These are phyloP conservation scores for Colletotrichum costaricense DNA, from an alignment of 2,329 filamentous ascomycete genomes.

Conservation along the genomic window DNA sequence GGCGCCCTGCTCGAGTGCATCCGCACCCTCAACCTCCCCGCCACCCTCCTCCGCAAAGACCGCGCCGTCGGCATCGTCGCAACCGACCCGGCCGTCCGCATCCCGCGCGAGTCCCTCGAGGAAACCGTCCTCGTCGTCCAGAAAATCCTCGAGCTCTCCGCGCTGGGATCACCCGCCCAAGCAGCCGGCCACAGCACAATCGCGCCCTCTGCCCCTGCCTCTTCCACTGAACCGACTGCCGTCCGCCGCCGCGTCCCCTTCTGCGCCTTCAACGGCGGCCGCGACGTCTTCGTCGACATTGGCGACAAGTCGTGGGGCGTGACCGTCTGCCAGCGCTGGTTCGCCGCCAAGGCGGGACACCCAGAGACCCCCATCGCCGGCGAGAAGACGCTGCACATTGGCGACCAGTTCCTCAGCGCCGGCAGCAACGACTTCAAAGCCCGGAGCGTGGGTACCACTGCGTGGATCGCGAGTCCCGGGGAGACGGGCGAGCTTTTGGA, in stretches of 20 bases:
- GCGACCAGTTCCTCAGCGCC: slow-evolving; percentile 95
- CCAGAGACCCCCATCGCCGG: slow-evolving; percentile 68
- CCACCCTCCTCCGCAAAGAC: slow-evolving; percentile 86
- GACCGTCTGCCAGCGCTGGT: slow-evolving; percentile 90
- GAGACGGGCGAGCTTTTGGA: slow-evolving; percentile 93
- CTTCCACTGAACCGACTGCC: not conserved
- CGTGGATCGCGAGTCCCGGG: slow-evolving; percentile 93
- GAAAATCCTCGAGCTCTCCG: slow-evolving; percentile 86
- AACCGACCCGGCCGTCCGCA: slow-evolving; percentile 70
- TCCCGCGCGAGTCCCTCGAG: slow-evolving; percentile 89
- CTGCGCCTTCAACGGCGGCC: slow-evolving; percentile 97
- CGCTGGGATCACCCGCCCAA: slow-evolving; percentile 52
- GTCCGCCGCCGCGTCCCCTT: slow-evolving; percentile 73
- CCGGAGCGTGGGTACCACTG: slow-evolving; percentile 89
- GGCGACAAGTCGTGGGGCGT: slow-evolving; percentile 98
- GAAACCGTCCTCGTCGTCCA: slow-evolving; percentile 96
- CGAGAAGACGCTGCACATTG: slow-evolving; percentile 89
- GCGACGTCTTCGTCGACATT: slow-evolving; percentile 98
- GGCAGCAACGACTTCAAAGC: slow-evolving; percentile 98
- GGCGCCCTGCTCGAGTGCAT: slow-evolving; percentile 85
- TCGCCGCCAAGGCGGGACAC: slow-evolving; percentile 65
- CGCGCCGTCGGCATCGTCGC: slow-evolving; percentile 85
- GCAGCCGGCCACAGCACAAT: slow-evolving; percentile 33
- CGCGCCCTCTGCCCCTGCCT: slow-evolving; percentile 29
- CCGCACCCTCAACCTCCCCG: slow-evolving; percentile 81